Evolutionary conservation across 495 filamentous ascomycete genomes (phyloP), one percentile per base, ranked within the genome.

Genomic region (Podospora tetraspora): DNA sequence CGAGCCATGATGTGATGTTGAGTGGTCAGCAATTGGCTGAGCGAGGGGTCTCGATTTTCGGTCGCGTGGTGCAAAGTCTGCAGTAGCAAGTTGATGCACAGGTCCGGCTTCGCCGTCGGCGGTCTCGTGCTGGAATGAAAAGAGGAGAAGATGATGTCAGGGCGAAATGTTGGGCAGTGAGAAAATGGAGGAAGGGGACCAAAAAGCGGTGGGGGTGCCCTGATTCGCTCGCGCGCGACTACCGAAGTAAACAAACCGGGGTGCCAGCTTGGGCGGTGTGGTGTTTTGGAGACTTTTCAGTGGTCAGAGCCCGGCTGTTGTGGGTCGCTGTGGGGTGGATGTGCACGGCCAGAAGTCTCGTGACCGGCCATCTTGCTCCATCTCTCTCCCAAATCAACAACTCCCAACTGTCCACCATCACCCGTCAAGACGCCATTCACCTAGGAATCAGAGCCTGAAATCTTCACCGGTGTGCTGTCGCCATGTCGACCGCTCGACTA

Each of bases 1-100:
- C 80, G 80, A 27, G 74, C 72, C 81, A 82, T 83, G 60, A 64
- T 77, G 68, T 83, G 59, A 63, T 77, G 68, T 70, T 62, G 59
- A n/a, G 68, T 16, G 37, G 37, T 43, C 37, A 43, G 13, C 32
- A 37, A 37, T 13, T 37, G 34, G 19, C 43, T 7, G 6, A n/a
- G 19, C 37, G 37, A 4, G 12, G 10, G 43, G 43, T 52, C 19
- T n/a, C 1, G 43, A 7, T n/a, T n/a, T 52, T 52, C 19, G 43
- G 43, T 52, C 43, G 56, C 25, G 65, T 64, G n/a, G 23, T 22
- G 21, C 62, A 64, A 57, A 37, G n/a, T 13, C 29, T 10, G 27
- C 32, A n/a, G 32, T 16, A 62, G 62, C 62, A 64, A 64, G 34
- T 37, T 9, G 10, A 22, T 37, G 16, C 37, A 29, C 37, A 27